Evolutionary conservation across 306 rosid genomes (phyloP).

Genomic region (Arachis hypogaea): DNA sequence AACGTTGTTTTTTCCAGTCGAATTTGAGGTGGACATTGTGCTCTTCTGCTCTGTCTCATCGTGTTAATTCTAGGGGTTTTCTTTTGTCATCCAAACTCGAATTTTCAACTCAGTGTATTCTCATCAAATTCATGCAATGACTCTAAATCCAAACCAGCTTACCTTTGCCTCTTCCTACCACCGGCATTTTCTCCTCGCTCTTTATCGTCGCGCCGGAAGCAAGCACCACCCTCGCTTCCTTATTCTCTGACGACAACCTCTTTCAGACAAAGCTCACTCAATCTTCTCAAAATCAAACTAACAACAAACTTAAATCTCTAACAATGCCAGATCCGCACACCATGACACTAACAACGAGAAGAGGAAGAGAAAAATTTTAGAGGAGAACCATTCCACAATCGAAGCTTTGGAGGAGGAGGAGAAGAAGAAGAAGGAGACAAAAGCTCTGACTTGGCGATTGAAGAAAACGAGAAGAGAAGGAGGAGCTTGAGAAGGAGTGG

Average conservation of each 20-base stretch:
- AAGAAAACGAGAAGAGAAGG: constrained; percentile 20
- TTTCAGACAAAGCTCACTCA: constrained; percentile 56
- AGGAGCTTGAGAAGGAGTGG: constrained; percentile 78
- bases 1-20: no score
- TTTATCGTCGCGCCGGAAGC: constrained; percentile 53
- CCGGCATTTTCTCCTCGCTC: constrained; percentile 60
- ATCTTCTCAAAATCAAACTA: constrained; percentile 14
- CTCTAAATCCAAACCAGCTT: constrained; percentile 35
- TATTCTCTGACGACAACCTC: constrained; percentile 81
- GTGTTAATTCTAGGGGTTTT: constrained; percentile 28
- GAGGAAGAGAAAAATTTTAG: constrained; percentile 47
- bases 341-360: constrained; percentile 35
- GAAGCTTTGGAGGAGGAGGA: constrained; percentile 43
- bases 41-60: no score
- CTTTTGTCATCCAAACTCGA: not conserved
- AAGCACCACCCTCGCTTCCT: constrained; percentile 42
- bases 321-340: constrained; percentile 14
- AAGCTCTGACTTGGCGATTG: constrained; percentile 4
- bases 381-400: constrained; percentile 31
- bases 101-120: not conserved
- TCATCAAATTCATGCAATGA: constrained; percentile 48
- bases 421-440: constrained; percentile 39
- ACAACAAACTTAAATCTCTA: not conserved
- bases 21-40: no score
- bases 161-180: constrained; percentile 47